Evolutionary conservation across 257 asterid species (phyloP), one percentile per base, ranked within the genome.

Genomic region (Lantana camara): DNA sequence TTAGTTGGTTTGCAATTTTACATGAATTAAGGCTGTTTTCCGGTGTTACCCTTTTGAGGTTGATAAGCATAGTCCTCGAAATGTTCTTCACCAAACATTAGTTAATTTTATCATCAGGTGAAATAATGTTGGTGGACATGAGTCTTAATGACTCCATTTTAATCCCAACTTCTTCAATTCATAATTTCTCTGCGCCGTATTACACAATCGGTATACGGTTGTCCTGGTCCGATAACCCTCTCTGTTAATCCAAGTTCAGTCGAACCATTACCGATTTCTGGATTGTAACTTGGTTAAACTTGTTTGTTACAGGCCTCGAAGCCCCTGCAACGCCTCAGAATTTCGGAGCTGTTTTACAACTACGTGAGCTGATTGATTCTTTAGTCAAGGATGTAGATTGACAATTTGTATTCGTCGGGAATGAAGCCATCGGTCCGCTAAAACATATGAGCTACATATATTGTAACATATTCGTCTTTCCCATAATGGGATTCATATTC

Each of bases 351-450:
- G 23, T 60, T 46, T 57, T 13, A 34, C 76, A 7, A 64, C 67
- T 59, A 45, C 21, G 53, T 37, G 65, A 54, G 76, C 58, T 63
- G 57, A 65, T 60, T 46, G 44, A 69, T 71, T 67, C 56, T 58
- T 65, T 52, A 22, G 57, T 40, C 64, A 67, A 68, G 21, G 70
- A 70, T 61, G 77, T 70, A 40, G 32, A 38, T 17, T 5, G 27
- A 14, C 27, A 42, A 27, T 34, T 9, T 54, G 34, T 63, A 23
- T 63, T 27, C 10, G 55, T 71, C 45, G 81, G 90, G 81, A 78
- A 83, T 83, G 90, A 83, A 83, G 87, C 87, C 77, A 66, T 71
- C 55, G 90, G 90, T 83, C 90, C 87, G 87, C 52, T 27, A 58
- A 27, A 27, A 27, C 70, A 56, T 66, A 69, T 67, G 72, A 70